Percentiles rank a stretch among this genome's conserved stretches.
phyloP scores from a whole-genome alignment of 129 eudicot species.

The Centaurea solstitialis region DNA sequence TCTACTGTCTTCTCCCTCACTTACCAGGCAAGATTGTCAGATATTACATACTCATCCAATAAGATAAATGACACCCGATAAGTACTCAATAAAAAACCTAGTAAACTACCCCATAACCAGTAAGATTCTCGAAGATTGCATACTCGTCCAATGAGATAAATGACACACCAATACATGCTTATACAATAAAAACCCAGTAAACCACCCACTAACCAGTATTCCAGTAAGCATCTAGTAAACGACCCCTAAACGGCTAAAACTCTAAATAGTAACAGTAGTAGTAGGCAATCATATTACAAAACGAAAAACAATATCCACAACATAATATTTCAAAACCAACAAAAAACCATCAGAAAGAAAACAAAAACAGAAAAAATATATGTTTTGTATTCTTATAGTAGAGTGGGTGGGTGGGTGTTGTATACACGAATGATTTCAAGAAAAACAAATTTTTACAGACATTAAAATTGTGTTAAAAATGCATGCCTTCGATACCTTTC shows the following conservation, averaged over 20 bases:
- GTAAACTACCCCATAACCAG: not conserved
- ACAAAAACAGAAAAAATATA: not conserved
- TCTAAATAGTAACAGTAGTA: not conserved
- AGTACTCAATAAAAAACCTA: not conserved
- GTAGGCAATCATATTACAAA: conserved; percentile 3
- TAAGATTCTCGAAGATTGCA: too few relatives aligned
- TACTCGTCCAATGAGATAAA: too few relatives aligned
- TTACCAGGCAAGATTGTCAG: too few relatives aligned
- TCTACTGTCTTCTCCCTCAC: too few relatives aligned
- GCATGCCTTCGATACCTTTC: conserved; percentile 66
- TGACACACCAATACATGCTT: too few relatives aligned
- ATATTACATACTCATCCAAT: too few relatives aligned
- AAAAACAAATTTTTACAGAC: conserved; percentile 20
- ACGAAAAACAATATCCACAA: not conserved
- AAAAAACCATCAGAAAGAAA: not conserved
- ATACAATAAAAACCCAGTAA: too few relatives aligned
- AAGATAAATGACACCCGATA: too few relatives aligned
- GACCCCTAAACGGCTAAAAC: not conserved
- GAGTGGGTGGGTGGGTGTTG: not conserved
- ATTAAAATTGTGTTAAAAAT: conserved; percentile 25
- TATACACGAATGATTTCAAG: not conserved
- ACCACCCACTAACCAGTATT: too few relatives aligned
- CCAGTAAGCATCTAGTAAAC: not conserved
- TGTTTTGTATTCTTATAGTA: not conserved
- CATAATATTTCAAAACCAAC: not conserved